Base-by-base conservation (phyloP, 495 filamentous ascomycete genomes). In the Penicillium psychrofluorescens region DNA sequence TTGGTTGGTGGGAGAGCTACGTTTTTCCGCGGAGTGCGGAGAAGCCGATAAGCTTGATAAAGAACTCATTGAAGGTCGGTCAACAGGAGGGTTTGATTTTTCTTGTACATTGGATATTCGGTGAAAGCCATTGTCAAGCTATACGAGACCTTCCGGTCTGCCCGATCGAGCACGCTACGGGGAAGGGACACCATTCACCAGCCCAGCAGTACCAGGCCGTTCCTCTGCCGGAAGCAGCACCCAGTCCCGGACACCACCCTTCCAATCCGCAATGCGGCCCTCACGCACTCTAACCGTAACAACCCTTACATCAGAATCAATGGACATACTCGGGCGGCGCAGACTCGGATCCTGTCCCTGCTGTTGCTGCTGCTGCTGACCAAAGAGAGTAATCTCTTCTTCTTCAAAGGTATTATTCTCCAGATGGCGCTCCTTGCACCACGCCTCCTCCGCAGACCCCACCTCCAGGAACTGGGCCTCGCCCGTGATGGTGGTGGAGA, bases 401-500 rank as follows among this genome's bases (percentile, higher is more conserved):
- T 54, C 62, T 29, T 70, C 71, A 62, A 94, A 95, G 0, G 86
- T 91, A 62, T 97, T 95, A 58, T 96, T 95, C 64, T 88, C 89
- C 50, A 95, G 54, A 70, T 98, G 92, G 50, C 71, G 70, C 41
- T 79, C 77, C 52, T 85, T 84, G 54, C 84, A 95, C 74, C 82
- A 96, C 11, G 53, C 45, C 62, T 96, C 92, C 55, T 94, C 85
- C 34, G 86, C 85, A 2, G 79, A 85, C 2, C 82, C 88, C 6
- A 67, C 55, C 6, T 81, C 72, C 31, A 95, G 71, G 32, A 98
- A 68, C 27, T 75, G 66, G 2, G 92, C 91, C 29, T 77, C 70
- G 8, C 92, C 92, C 51, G 90, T 92, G 56, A 98, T 90, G 2
- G 92, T 96, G 4, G 88, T 90, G 50, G 82, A 88, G 63, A 98